Evolutionary conservation across 495 filamentous ascomycete genomes (phyloP).

Genomic region (Emericellopsis terricola): DNA sequence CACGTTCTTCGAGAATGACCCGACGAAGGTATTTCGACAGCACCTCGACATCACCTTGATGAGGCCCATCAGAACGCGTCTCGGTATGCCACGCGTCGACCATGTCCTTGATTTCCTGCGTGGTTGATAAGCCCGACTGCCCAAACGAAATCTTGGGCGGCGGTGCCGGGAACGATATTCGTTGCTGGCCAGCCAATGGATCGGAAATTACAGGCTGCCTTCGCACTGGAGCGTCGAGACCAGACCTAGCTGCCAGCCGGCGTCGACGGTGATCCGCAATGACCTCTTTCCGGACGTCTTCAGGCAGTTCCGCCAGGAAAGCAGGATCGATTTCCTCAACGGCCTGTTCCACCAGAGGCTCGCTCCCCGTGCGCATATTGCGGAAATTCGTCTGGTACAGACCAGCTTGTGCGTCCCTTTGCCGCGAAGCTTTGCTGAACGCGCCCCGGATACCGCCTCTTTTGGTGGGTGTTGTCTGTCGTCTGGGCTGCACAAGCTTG

Average conservation of each 20-base stretch:
- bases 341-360: slow-evolving; percentile 7
- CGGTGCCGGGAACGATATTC: slow-evolving; percentile 13
- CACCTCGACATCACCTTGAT: slow-evolving; percentile 55
- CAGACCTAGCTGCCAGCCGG: slow-evolving; percentile 22
- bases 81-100: slow-evolving; percentile 47
- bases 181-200: slow-evolving; percentile 13
- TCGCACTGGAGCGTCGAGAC: slow-evolving; percentile 5
- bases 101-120: slow-evolving; percentile 19
- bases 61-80: slow-evolving; percentile 52
- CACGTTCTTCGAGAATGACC: slow-evolving; percentile 53
- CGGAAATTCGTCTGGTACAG: slow-evolving; percentile 52
- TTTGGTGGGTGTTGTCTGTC: slow-evolving; percentile 37
- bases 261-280: slow-evolving; percentile 49
- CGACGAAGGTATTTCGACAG: slow-evolving; percentile 46
- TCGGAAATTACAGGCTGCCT: background rate
- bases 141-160: slow-evolving; percentile 18
- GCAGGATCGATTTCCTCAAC: slow-evolving; percentile 38
- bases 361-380: slow-evolving; percentile 7
- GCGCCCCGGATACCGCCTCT: slow-evolving; percentile 27
- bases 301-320: slow-evolving; percentile 67
- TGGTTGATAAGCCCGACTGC: slow-evolving; percentile 4
- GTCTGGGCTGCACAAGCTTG: slow-evolving; percentile 29
- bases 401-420: slow-evolving; percentile 24
- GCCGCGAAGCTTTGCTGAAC: slow-evolving; percentile 26
- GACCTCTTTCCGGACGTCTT: slow-evolving; percentile 63